A percentile compares a stretch with the other conserved stretches of the same genome.
Conservation (phyloP, 2,329 filamentous ascomycete species). For the Pseudocercospora vitis region DNA sequence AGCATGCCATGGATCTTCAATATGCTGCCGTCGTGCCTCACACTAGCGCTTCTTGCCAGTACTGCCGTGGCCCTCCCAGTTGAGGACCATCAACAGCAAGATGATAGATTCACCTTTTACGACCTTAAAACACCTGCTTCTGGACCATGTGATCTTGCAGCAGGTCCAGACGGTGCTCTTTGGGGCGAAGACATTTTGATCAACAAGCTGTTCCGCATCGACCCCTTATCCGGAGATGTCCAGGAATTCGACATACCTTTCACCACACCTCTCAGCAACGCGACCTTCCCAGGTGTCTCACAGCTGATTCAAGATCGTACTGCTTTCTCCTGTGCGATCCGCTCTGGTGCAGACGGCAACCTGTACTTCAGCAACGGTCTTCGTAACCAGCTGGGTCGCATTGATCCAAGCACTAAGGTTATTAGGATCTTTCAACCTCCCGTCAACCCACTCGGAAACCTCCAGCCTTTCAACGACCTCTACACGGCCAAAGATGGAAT, state of each 20-base stretch:
- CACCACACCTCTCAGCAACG: conserved; percentile 21
- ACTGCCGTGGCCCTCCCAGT: not conserved
- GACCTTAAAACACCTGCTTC: conserved; percentile 17
- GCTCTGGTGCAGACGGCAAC: conserved; percentile 25
- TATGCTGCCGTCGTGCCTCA: not conserved
- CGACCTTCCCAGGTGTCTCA: conserved; percentile 14
- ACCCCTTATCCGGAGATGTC: conserved; percentile 19
- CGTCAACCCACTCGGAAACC: conserved; percentile 24
- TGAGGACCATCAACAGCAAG: conserved; percentile 1
- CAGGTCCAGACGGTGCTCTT: conserved; percentile 26
- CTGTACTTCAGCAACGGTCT: conserved; percentile 28
- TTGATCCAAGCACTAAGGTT: conserved; percentile 18
- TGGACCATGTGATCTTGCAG: conserved; percentile 24
- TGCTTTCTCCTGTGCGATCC: conserved; percentile 22
- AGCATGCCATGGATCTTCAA: not conserved
- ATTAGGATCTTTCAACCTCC: conserved; percentile 27
- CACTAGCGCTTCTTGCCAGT: not conserved
- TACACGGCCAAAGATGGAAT: conserved; percentile 25
- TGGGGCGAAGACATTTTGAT: conserved; percentile 26
- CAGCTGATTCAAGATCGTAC: conserved; percentile 15
- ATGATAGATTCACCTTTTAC: conserved; percentile 22
- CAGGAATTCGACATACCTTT: conserved; percentile 27
- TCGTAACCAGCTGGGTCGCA: conserved; percentile 29
- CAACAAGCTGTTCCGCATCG: conserved; percentile 27
- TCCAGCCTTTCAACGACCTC: conserved; percentile 30